A percentile compares a stretch with the other conserved stretches of the same genome.
These are phyloP conservation scores for Abrus pulchellus DNA, from an alignment of 306 rosid species.

Conservation along the genomic window DNA sequence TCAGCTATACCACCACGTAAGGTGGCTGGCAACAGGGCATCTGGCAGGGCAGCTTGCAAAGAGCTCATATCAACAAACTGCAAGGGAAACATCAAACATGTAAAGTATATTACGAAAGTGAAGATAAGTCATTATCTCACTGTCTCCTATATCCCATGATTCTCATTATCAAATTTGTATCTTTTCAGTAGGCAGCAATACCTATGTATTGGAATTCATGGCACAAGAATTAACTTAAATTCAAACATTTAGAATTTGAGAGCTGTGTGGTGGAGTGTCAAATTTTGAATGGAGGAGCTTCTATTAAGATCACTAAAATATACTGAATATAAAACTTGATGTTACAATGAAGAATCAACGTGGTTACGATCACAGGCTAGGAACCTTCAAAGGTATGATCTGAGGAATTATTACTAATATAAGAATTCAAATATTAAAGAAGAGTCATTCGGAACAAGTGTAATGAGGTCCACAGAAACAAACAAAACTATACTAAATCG, in stretches of 20 bases:
- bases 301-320: not conserved
- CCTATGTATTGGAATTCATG: slow-evolving; percentile 11
- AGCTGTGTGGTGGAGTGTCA: slow-evolving; percentile 2
- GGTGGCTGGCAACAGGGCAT: slow-evolving; percentile 65
- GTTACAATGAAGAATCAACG: slow-evolving; percentile 42
- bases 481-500: slow-evolving; percentile 2
- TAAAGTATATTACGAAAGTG: slow-evolving; percentile 23
- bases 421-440: slow-evolving; percentile 13
- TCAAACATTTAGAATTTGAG: not conserved
- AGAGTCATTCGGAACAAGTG: not conserved
- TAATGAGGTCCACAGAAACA: not conserved
- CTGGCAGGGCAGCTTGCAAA: slow-evolving; percentile 79
- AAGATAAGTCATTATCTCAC: slow-evolving; percentile 17
- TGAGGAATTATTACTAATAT: slow-evolving; percentile 16
- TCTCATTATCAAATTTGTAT: slow-evolving; percentile 23
- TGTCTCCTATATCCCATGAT: slow-evolving; percentile 16
- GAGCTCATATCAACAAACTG: slow-evolving; percentile 87
- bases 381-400: slow-evolving; percentile 47
- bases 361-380: slow-evolving; percentile 48
- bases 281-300: not conserved
- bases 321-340: too few relatives aligned
- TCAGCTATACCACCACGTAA: slow-evolving; percentile 65
- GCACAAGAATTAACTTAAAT: slow-evolving; percentile 31
- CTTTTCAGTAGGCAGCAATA: not conserved
- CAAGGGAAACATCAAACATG: slow-evolving; percentile 36